phyloP scores from a whole-genome alignment of 441 rosid species.

The Aleurites moluccanus region DNA sequence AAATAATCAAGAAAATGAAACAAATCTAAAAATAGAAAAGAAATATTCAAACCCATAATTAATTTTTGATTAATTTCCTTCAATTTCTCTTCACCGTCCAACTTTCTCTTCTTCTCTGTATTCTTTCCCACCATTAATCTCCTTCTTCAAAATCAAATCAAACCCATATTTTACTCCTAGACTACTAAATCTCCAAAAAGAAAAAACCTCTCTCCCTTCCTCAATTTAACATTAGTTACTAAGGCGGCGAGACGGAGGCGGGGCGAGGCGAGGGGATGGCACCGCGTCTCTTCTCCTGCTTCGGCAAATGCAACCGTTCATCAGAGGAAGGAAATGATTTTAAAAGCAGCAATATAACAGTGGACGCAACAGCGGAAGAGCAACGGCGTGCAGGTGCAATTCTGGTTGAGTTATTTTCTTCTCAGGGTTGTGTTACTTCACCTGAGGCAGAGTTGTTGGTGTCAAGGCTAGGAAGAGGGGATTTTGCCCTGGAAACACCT shows the following conservation, averaged over 20 bases:
- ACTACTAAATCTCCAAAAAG: no score
- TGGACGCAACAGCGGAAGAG: conserved; percentile 46
- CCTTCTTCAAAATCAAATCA: background rate
- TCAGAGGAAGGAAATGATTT: background rate
- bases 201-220: no score
- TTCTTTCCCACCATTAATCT: conserved; percentile 1
- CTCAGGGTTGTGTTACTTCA: conserved; percentile 83
- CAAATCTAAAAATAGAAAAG: background rate
- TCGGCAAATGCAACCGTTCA: conserved; percentile 34
- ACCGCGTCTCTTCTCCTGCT: conserved; percentile 75
- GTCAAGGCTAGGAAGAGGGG: conserved; percentile 90
- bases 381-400: conserved; percentile 40
- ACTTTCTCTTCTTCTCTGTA: background rate
- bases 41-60: background rate
- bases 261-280: conserved; percentile 44
- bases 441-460: conserved; percentile 74
- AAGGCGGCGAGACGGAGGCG: conserved; percentile 17
- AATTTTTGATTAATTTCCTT: conserved; percentile 1
- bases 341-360: conserved; percentile 19
- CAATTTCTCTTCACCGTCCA: conserved; percentile 43
- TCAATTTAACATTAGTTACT: no score
- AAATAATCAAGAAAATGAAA: background rate
- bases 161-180: no score
- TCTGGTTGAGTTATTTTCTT: conserved; percentile 78
- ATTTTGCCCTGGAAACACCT: conserved; percentile 57